Percentiles rank a stretch among this genome's conserved stretches.
Evolutionary conservation across 176 grass and related monocot species (phyloP).

Genomic region (Melocanna baccifera): DNA sequence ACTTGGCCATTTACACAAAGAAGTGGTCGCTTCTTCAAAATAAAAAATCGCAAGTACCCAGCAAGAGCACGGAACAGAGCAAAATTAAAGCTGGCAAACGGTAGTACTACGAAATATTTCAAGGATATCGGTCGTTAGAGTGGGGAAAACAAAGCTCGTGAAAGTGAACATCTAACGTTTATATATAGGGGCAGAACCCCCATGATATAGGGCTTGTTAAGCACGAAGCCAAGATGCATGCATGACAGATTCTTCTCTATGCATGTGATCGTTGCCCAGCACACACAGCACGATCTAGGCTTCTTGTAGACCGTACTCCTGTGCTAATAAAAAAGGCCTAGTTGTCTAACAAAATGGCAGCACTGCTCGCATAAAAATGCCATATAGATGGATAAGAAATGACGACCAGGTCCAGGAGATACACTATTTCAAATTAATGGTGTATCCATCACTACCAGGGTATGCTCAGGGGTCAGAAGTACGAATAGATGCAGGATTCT

Average conservation of each 20-base stretch:
- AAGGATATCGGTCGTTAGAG: conserved; percentile 14
- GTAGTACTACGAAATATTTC: conserved; percentile 21
- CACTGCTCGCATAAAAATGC: conserved; percentile 32
- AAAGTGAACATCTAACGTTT: conserved; percentile 41
- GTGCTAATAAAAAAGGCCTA: conserved; percentile 30
- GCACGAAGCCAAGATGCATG: conserved; percentile 31
- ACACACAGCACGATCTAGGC: conserved; percentile 34
- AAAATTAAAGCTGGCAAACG: conserved; percentile 39
- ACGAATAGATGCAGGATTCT: neutral
- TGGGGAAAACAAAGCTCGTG: conserved; percentile 40
- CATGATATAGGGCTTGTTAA: conserved; percentile 33
- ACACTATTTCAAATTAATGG: neutral
- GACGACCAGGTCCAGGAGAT: neutral
- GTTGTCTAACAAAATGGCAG: conserved; percentile 20
- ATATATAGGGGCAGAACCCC: conserved; percentile 29
- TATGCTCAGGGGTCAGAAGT: neutral
- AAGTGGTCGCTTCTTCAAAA: neutral
- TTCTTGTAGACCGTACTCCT: conserved; percentile 46
- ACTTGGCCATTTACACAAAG: neutral
- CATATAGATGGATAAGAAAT: neutral
- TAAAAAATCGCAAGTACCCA: neutral
- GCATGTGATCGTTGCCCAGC: conserved; percentile 26
- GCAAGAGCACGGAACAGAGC: neutral
- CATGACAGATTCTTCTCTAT: conserved; percentile 45
- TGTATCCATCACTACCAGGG: neutral